Evolutionary conservation across 495 filamentous ascomycete genomes (phyloP), one percentile per base, ranked within the genome.

Genomic region (Aspergillus asperescens): DNA sequence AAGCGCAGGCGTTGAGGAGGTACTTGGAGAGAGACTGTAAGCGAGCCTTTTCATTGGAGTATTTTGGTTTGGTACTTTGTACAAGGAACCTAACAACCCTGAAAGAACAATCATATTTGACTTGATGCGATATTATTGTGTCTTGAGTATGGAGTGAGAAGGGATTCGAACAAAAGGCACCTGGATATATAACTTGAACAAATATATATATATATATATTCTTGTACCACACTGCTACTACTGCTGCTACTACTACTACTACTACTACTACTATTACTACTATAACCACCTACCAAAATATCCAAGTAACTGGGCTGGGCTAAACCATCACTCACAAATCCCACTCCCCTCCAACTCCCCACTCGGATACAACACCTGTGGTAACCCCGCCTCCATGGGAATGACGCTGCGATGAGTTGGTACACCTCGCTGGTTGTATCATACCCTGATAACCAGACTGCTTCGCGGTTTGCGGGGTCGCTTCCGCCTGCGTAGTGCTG

Each of bases 401-500:
- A 75, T 13, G 57, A 19, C 2, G 31, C 13, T 0, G 53, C 53
- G n/a, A 60, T 56, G 5, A 43, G 16, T 6, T 31, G 37, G 38
- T 60, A 60, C 3, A 60, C 15, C 24, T 48, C 49, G 41, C 34
- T 48, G 5, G 58, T 61, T 10, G 81, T 85, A 32, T 68, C 62
- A 65, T 85, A 90, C 6, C 71, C 71, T 10, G 80, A 83, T 12
- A 81, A 63, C 89, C 89, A 94, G 40, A 84, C 67, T 6, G 87
- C 87, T 59, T 92, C 89, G 31, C 89, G 82, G 62, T 91, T 88
- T 39, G 67, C 62, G 0, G 87, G 87, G 48, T 84, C 84, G 27
- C 54, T 71, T 10, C 75, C 75, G 27, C 88, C 87, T 9, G 62
- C 62, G 63, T 82, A 90, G 49, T 82, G 81, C 56, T 92, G 87